Percentiles rank a stretch among this genome's conserved stretches.
These are phyloP conservation scores for Coniella lustricola DNA, from an alignment of 2,329 filamentous ascomycete species.

Conservation along the genomic window DNA sequence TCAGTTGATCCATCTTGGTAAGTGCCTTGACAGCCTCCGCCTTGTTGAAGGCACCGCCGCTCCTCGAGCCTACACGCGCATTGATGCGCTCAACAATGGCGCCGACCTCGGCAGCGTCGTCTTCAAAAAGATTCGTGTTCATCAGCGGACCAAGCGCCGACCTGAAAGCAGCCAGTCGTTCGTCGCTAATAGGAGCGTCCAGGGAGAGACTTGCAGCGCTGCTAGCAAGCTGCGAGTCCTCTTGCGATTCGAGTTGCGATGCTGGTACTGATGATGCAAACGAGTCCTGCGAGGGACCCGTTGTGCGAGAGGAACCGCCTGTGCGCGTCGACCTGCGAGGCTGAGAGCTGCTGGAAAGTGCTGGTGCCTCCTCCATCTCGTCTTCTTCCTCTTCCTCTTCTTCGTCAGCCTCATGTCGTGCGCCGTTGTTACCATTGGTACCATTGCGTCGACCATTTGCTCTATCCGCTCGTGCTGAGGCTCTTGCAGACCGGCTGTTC, in stretches of 20 bases:
- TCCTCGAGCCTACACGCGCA: conserved; percentile 47
- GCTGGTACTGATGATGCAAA: conserved; percentile 74
- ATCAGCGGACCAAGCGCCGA: conserved; percentile 76
- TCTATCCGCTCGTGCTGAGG: conserved; percentile 27
- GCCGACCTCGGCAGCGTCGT: conserved; percentile 73
- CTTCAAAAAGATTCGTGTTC: conserved; percentile 73
- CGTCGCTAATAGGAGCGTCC: conserved; percentile 46
- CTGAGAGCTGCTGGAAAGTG: conserved; percentile 35
- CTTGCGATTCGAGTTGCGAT: conserved; percentile 54
- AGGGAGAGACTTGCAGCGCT: conserved; percentile 36
- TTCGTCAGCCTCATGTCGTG: conserved; percentile 42
- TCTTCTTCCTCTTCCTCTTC: conserved; percentile 41
- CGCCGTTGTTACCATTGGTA: conserved; percentile 24
- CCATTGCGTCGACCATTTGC: conserved; percentile 22
- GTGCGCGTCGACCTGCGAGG: conserved; percentile 36
- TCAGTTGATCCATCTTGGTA: conserved; percentile 70
- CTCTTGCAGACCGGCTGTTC: conserved; percentile 21
- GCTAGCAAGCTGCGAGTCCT: conserved; percentile 38
- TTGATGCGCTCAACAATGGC: conserved; percentile 77
- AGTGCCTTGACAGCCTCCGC: conserved; percentile 72
- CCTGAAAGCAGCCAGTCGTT: conserved; percentile 69
- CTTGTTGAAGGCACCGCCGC: conserved; percentile 56
- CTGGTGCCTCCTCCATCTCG: conserved; percentile 33
- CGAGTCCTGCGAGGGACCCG: conserved; percentile 53
- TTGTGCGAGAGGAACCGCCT: conserved; percentile 30